phyloP scores from a whole-genome alignment of 805 yeast genomes.

The Vanderwaltozyma verrucispora region DNA sequence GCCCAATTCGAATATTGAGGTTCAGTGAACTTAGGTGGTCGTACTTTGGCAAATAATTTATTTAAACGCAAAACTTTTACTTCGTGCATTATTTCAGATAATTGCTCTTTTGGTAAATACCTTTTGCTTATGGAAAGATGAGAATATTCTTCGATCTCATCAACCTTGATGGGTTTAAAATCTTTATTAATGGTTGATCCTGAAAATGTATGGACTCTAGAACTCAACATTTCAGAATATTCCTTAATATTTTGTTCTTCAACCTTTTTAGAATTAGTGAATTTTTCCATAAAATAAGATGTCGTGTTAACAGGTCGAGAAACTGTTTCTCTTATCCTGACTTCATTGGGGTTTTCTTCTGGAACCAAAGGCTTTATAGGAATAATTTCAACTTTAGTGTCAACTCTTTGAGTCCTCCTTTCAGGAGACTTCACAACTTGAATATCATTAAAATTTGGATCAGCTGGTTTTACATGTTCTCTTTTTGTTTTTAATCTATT shows the following conservation, averaged over 20 bases:
- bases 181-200: slow-evolving; percentile 11
- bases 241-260: slow-evolving; percentile 13
- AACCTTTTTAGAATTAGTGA: slow-evolving; percentile 20
- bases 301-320: slow-evolving; percentile 9
- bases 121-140: slow-evolving; percentile 36
- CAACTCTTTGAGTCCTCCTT: slow-evolving; percentile 5
- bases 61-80: slow-evolving; percentile 48
- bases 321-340: slow-evolving; percentile 1
- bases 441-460: slow-evolving; percentile 18
- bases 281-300: slow-evolving; percentile 28
- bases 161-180: slow-evolving; percentile 24
- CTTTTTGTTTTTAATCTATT: slow-evolving; percentile 15
- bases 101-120: slow-evolving; percentile 31
- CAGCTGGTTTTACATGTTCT: slow-evolving; percentile 6
- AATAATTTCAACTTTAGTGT: not conserved
- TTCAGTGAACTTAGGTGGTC: slow-evolving; percentile 57
- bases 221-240: slow-evolving; percentile 21
- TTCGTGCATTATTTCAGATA: slow-evolving; percentile 34
- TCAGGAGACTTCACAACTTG: slow-evolving; percentile 25
- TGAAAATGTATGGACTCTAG: slow-evolving; percentile 34
- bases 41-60: slow-evolving; percentile 52
- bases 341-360: slow-evolving; percentile 9
- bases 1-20: slow-evolving; percentile 73
- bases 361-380: not conserved
- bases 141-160: slow-evolving; percentile 39